Percentiles rank a stretch among this genome's conserved stretches.
Evolutionary conservation across 179 eudicot genomes (phyloP).

Genomic region (Sideroxylon spinosum): DNA sequence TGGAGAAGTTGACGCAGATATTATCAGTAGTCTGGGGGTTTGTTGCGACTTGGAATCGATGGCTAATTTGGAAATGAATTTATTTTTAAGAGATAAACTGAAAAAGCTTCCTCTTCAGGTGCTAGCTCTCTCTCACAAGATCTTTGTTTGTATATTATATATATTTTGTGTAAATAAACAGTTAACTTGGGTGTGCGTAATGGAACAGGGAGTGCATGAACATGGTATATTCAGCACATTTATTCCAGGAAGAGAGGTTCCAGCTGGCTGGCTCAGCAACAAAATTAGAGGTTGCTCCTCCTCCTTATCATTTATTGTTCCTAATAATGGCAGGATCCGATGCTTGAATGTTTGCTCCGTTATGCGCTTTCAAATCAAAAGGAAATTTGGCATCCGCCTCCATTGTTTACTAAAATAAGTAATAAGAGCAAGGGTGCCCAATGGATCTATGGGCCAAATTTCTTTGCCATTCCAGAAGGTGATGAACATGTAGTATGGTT

Average conservation of each 20-base stretch:
- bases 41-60: background rate
- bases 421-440: background rate
- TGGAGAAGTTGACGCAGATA: background rate
- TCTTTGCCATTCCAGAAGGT: background rate
- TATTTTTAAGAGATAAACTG: no score
- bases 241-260: conserved; percentile 2
- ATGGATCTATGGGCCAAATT: background rate
- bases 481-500: background rate
- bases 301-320: background rate
- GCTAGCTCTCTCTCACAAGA: background rate
- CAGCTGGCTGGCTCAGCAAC: background rate
- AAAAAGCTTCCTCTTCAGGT: conserved; percentile 1
- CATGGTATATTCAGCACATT: conserved; percentile 8
- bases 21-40: background rate
- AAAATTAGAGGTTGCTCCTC: background rate
- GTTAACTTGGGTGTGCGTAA: no score
- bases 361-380: background rate
- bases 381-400: background rate
- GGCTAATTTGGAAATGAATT: background rate
- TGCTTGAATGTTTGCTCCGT: background rate
- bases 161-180: background rate
- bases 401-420: background rate
- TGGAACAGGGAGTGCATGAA: background rate
- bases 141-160: background rate
- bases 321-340: background rate